Conservation (phyloP, 129 eudicot genomes). For the Flaveria bidentis region DNA sequence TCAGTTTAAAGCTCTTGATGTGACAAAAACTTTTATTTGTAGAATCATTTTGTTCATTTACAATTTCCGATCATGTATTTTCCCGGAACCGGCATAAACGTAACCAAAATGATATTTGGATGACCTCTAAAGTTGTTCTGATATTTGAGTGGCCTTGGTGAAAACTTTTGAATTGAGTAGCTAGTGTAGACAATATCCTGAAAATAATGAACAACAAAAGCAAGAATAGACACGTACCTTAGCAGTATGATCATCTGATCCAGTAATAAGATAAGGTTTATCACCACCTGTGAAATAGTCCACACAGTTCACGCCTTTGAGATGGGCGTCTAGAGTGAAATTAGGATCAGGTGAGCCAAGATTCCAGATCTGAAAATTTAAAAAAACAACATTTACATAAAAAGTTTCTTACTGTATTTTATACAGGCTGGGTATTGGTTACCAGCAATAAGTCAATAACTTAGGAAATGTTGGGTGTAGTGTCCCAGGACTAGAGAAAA, state of each 20-base stretch:
- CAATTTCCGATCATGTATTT: background rate
- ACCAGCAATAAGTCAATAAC: background rate
- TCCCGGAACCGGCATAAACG: background rate
- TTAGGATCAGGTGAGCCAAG: constrained; percentile 97
- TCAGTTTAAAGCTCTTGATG: background rate
- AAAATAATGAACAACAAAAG: background rate
- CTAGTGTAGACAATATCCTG: background rate
- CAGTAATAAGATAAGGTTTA: constrained; percentile 84
- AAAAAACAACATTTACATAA: background rate
- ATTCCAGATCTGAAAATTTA: constrained; percentile 78
- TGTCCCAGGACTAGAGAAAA: background rate
- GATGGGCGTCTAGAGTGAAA: constrained; percentile 90
- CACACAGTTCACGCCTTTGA: constrained; percentile 99
- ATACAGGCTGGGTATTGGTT: constrained; percentile 7
- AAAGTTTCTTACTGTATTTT: constrained; percentile 11
- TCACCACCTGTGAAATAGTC: constrained; percentile 97
- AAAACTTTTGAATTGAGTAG: constrained; percentile 1
- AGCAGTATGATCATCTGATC: constrained; percentile 98
- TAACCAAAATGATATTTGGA: background rate
- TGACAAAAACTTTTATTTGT: background rate
- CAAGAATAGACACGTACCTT: constrained; percentile 52
- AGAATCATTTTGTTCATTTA: background rate
- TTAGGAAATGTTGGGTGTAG: background rate
- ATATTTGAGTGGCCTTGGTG: constrained; percentile 7
- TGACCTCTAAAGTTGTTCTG: background rate